Conservation (phyloP, 169 alveolate genomes). For the Plasmodium inui region DNA sequence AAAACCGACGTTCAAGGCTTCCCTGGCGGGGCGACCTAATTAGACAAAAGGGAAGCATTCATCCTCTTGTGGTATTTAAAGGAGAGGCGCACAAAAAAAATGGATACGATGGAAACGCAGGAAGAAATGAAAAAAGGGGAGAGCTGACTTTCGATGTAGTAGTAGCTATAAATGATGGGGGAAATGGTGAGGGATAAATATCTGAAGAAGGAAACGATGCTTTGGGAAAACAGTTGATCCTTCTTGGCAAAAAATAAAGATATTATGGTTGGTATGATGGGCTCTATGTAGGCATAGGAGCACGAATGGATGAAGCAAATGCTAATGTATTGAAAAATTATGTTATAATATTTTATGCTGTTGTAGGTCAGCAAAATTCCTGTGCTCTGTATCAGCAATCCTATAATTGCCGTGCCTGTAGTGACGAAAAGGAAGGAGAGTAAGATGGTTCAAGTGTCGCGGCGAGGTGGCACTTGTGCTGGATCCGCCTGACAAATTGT, state of each 20-base stretch:
- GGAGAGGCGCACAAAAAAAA: constrained; percentile 69
- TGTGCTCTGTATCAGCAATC: constrained; percentile 51
- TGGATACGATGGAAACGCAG: constrained; percentile 58
- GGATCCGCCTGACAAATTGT: not conserved
- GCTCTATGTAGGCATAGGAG: constrained; percentile 76
- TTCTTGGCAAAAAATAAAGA: constrained; percentile 73
- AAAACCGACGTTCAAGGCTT: not conserved
- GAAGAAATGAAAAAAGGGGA: constrained; percentile 75
- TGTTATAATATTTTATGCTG: constrained; percentile 56
- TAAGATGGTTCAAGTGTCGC: not conserved
- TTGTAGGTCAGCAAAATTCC: constrained; percentile 63
- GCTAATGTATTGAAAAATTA: constrained; percentile 75
- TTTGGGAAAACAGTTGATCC: constrained; percentile 74
- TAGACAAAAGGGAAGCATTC: constrained; percentile 7
- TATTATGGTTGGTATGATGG: constrained; percentile 74
- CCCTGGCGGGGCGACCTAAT: not conserved
- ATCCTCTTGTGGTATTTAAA: constrained; percentile 62
- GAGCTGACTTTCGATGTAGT: constrained; percentile 65
- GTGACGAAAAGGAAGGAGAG: not conserved
- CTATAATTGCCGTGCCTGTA: constrained; percentile 71
- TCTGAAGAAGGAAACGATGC: constrained; percentile 76
- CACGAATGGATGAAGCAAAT: constrained; percentile 77
- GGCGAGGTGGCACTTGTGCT: not conserved
- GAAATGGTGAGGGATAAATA: constrained; percentile 74
- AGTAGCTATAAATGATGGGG: constrained; percentile 71